phyloP scores from a whole-genome alignment of 2,329 filamentous ascomycete genomes.

The Pseudocercospora cruenta region DNA sequence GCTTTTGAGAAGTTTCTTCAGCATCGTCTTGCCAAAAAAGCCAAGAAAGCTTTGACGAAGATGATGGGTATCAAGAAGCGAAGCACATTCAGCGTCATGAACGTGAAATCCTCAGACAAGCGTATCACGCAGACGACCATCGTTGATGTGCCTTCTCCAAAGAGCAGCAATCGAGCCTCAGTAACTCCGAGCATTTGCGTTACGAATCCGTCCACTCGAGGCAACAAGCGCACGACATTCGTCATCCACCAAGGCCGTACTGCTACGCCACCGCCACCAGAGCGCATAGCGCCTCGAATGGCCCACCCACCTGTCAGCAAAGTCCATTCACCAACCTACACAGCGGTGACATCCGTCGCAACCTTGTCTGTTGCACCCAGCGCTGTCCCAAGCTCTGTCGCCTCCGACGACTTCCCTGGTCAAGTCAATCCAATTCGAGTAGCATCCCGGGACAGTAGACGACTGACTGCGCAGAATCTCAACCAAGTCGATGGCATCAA shows the following conservation, averaged over 20 bases:
- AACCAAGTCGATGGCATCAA: constrained; percentile 4
- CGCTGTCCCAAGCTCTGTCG: background rate
- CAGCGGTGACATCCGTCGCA: background rate
- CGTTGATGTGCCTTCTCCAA: background rate
- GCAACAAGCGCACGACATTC: background rate
- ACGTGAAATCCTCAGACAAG: background rate
- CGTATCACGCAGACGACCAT: background rate
- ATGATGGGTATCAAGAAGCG: background rate
- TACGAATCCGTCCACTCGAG: background rate
- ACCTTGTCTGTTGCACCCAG: background rate
- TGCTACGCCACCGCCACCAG: background rate
- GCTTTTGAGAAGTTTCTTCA: constrained; percentile 8
- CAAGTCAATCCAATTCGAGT: constrained; percentile 15
- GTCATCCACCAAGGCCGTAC: background rate
- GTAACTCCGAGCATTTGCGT: background rate
- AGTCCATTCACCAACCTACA: background rate
- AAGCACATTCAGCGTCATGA: background rate
- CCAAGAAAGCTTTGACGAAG: background rate
- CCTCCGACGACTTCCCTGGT: constrained; percentile 12
- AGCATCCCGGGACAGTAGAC: background rate
- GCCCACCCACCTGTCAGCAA: background rate
- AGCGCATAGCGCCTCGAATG: background rate
- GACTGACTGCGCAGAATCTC: background rate
- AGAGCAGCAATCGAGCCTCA: background rate
- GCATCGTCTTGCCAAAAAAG: background rate